Conservation (phyloP, 441 rosid genomes). For the Pelargonium australe region DNA sequence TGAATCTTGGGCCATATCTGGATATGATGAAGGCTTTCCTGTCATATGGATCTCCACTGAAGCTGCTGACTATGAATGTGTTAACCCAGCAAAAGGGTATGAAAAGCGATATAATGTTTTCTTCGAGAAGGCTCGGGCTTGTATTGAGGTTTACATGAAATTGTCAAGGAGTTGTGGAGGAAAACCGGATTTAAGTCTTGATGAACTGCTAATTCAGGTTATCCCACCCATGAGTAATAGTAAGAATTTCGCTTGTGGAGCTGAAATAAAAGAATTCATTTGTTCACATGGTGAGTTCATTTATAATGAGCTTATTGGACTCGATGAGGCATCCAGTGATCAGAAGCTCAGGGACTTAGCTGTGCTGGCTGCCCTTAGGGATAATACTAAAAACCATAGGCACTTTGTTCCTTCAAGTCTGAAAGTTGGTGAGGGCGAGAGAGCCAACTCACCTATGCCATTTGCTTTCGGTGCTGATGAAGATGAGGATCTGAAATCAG, state of each 20-base stretch:
- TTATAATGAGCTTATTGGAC: conserved; percentile 1
- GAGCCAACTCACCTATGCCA: background rate
- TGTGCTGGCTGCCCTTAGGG: conserved; percentile 3
- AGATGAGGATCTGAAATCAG: background rate
- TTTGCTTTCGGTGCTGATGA: conserved; percentile 5
- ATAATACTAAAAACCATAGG: background rate
- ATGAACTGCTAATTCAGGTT: conserved; percentile 66
- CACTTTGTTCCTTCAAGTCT: background rate
- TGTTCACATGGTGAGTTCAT: conserved; percentile 3
- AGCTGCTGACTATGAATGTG: conserved; percentile 57
- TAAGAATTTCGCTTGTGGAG: conserved; percentile 44
- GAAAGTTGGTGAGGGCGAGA: background rate
- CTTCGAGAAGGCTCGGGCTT: conserved; percentile 55
- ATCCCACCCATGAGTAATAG: conserved; percentile 57
- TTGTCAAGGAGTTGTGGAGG: conserved; percentile 60
- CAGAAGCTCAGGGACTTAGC: background rate
- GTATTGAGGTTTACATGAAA: conserved; percentile 60
- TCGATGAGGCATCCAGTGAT: background rate
- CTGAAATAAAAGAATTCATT: background rate
- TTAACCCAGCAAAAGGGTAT: conserved; percentile 54
- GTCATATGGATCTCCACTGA: conserved; percentile 71
- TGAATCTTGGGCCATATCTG: conserved; percentile 70
- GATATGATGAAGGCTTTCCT: conserved; percentile 69
- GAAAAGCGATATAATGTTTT: conserved; percentile 45
- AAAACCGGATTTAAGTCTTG: conserved; percentile 46